These are phyloP conservation scores for Echinosophora koreensis DNA, from an alignment of 306 rosid genomes.

Conservation along the genomic window DNA sequence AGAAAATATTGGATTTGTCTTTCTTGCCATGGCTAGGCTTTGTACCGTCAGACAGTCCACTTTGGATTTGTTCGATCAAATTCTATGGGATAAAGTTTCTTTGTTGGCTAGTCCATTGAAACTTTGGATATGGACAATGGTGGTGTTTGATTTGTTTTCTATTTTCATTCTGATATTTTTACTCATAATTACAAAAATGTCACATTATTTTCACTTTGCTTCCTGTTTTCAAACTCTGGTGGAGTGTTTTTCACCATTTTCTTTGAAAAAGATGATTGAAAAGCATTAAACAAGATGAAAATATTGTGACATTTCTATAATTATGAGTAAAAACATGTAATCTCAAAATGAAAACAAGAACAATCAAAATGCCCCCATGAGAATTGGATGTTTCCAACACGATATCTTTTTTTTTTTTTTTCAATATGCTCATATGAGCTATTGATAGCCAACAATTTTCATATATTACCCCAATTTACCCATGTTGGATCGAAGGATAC, in stretches of 20 bases:
- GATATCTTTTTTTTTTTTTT: too few relatives aligned
- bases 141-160: background rate
- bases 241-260: too few relatives aligned
- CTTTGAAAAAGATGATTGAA: too few relatives aligned
- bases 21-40: background rate
- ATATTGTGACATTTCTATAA: background rate
- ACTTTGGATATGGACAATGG: background rate
- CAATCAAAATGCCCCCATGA: too few relatives aligned
- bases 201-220: background rate
- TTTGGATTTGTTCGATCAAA: slow-evolving; percentile 20
- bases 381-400: background rate
- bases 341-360: too few relatives aligned
- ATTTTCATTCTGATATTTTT: too few relatives aligned
- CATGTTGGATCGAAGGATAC: background rate
- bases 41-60: background rate
- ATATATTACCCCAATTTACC: background rate
- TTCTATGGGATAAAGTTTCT: background rate
- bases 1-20: background rate
- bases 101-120: too few relatives aligned
- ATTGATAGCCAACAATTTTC: background rate
- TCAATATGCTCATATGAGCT: background rate
- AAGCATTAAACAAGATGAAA: background rate
- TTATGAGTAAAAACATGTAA: too few relatives aligned
- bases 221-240: background rate
- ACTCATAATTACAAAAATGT: background rate